Percentiles rank a stretch among this genome's conserved stretches.
These are phyloP conservation scores for Caryopteris hybrid DNA, from an alignment of 305 asterid species.

Conservation along the genomic window DNA sequence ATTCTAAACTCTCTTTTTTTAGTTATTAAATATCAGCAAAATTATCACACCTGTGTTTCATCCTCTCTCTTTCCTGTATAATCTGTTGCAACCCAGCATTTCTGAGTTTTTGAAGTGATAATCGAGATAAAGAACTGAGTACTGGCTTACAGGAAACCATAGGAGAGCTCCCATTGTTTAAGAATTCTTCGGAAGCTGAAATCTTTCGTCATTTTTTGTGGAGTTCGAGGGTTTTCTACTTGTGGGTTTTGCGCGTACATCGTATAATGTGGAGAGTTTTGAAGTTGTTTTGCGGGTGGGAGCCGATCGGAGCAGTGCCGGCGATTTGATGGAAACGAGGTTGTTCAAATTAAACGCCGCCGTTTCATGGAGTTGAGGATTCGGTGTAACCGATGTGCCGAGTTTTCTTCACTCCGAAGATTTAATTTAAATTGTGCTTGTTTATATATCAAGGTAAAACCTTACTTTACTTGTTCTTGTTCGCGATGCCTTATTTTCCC, in stretches of 20 bases:
- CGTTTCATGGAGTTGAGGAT: slow-evolving; percentile 68
- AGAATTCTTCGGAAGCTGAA: slow-evolving; percentile 27
- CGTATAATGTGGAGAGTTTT: slow-evolving; percentile 41
- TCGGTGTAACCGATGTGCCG: slow-evolving; percentile 58
- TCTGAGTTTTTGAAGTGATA: slow-evolving; percentile 14
- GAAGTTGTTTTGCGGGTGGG: slow-evolving; percentile 27
- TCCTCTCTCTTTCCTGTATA: neutral
- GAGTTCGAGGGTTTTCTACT: slow-evolving; percentile 29
- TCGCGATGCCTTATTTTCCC: neutral
- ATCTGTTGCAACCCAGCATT: slow-evolving; percentile 4
- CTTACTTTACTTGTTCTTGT: neutral
- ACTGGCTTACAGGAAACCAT: neutral
- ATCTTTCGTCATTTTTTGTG: slow-evolving; percentile 15
- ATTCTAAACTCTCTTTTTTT: slow-evolving; percentile 17
- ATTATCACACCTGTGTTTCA: neutral
- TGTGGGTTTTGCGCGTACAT: slow-evolving; percentile 26
- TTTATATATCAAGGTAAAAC: slow-evolving; percentile 29
- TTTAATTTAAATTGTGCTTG: slow-evolving; percentile 30
- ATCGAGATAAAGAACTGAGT: slow-evolving; percentile 2
- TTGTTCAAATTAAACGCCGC: slow-evolving; percentile 33
- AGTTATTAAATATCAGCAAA: neutral
- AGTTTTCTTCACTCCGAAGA: slow-evolving; percentile 29
- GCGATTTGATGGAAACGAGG: slow-evolving; percentile 48
- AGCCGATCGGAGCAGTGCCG: slow-evolving; percentile 44
- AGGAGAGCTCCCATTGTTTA: slow-evolving; percentile 17